Conservation (phyloP, 352 stramenopile genomes). For the Phytophthora fragariae region DNA sequence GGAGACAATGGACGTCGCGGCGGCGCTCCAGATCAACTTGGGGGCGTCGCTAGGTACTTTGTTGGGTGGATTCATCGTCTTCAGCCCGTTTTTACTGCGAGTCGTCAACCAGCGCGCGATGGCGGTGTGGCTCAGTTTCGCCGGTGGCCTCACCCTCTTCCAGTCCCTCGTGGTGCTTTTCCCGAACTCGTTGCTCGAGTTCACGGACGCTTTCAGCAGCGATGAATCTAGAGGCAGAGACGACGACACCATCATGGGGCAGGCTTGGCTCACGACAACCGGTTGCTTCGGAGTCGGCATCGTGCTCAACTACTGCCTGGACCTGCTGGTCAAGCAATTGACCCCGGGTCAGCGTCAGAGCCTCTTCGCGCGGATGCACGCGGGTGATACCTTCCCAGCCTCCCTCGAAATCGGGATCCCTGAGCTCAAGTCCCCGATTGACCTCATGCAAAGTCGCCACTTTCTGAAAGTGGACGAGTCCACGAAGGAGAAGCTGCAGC, state of each 20-base stretch:
- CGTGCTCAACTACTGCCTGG: conserved; percentile 51
- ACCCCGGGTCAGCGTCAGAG: conserved; percentile 34
- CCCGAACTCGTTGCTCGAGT: conserved; percentile 45
- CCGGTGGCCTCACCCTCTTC: conserved; percentile 70
- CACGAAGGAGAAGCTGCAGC: conserved; percentile 63
- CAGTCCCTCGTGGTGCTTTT: conserved; percentile 81
- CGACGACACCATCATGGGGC: conserved; percentile 30
- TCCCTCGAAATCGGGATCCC: conserved; percentile 24
- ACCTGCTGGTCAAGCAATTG: conserved; percentile 48
- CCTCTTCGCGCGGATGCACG: conserved; percentile 28
- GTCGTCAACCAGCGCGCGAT: conserved; percentile 57
- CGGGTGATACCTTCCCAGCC: conserved; percentile 23
- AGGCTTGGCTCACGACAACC: conserved; percentile 81
- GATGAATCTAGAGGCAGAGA: conserved; percentile 20
- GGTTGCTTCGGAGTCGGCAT: conserved; percentile 89
- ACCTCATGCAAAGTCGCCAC: conserved; percentile 25
- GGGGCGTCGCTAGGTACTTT: conserved; percentile 57
- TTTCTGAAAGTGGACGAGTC: conserved; percentile 46
- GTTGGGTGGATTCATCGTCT: conserved; percentile 66
- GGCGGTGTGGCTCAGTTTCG: conserved; percentile 59
- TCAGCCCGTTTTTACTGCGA: conserved; percentile 51
- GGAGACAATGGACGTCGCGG: conserved; percentile 25
- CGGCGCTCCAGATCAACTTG: conserved; percentile 51
- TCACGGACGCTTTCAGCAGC: conserved; percentile 31
- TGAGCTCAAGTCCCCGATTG: conserved; percentile 36